phyloP scores from a whole-genome alignment of 139 green algal genomes.

The Coelastrella sp. region DNA sequence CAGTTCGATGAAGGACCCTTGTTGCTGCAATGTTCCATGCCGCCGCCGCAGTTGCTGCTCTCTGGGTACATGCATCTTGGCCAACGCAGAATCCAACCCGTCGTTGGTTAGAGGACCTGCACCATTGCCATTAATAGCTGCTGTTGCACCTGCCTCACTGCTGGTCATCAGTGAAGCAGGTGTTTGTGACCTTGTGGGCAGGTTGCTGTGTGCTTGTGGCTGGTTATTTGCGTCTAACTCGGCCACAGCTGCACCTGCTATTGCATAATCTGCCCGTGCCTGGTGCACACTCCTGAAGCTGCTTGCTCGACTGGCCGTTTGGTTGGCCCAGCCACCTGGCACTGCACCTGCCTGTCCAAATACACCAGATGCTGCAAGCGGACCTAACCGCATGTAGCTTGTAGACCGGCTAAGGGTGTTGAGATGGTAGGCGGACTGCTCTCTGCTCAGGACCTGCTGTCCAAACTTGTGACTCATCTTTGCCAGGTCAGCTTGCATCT shows the following conservation, averaged over 20 bases:
- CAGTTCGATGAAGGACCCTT: not conserved
- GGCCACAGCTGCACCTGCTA: constrained; percentile 25
- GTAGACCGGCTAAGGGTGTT: not conserved
- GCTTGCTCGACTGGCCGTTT: constrained; percentile 25
- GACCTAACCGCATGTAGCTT: constrained; percentile 9
- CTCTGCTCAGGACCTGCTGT: constrained; percentile 8
- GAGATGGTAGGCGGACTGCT: constrained; percentile 6
- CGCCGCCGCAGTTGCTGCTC: not conserved
- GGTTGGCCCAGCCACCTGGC: not conserved
- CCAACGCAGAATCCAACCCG: not conserved
- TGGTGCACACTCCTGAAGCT: constrained; percentile 23
- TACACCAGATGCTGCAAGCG: not conserved
- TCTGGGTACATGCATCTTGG: not conserved
- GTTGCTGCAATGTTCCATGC: not conserved
- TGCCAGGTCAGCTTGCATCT: not conserved
- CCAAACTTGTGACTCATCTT: constrained; percentile 1
- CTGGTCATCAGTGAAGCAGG: not conserved
- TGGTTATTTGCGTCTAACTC: not conserved
- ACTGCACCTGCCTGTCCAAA: not conserved
- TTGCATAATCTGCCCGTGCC: not conserved
- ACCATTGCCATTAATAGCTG: not conserved
- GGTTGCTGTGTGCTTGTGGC: not conserved
- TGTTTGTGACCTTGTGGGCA: not conserved
- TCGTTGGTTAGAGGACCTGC: not conserved
- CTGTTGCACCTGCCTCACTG: constrained; percentile 17